Percentiles rank a stretch among this genome's conserved stretches.
Evolutionary conservation across 2,329 filamentous ascomycete species (phyloP).

Genomic region (Cytospora schulzeri): DNA sequence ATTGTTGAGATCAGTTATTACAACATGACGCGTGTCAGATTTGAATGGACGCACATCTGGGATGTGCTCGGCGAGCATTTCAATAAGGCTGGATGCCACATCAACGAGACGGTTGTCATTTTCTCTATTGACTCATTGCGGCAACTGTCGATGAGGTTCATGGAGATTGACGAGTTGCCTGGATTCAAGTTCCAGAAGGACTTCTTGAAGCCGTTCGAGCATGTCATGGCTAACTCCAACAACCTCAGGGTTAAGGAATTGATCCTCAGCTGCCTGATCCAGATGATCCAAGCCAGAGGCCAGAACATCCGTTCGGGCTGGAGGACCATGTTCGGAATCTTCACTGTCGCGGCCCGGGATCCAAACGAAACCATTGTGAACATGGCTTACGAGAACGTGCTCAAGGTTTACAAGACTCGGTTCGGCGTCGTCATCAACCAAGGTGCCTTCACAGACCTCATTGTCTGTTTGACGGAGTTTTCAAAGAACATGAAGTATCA

Average conservation of each 20-base stretch:
- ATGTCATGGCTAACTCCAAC: slow-evolving; percentile 91
- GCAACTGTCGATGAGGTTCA: slow-evolving; percentile 96
- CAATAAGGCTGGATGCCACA: slow-evolving; percentile 94
- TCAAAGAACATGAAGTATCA: slow-evolving; percentile 99
- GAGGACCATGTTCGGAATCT: slow-evolving; percentile 99
- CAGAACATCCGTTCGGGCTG: slow-evolving; percentile 97
- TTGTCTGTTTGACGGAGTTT: slow-evolving; percentile 96
- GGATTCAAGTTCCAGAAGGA: slow-evolving; percentile 99
- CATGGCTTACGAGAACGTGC: slow-evolving; percentile 94
- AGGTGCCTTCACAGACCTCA: slow-evolving; percentile 92
- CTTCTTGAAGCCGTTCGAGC: slow-evolving; percentile 96
- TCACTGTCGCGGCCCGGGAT: slow-evolving; percentile 91
- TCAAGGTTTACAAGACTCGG: slow-evolving; percentile 90
- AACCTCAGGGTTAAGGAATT: slow-evolving; percentile 96
- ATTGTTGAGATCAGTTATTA: slow-evolving; percentile 99
- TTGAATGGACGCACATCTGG: slow-evolving; percentile 99
- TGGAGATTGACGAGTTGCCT: slow-evolving; percentile 96
- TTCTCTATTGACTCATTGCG: slow-evolving; percentile 94
- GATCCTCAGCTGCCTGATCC: slow-evolving; percentile 91
- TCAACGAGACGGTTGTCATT: slow-evolving; percentile 95
- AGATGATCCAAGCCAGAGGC: slow-evolving; percentile 97
- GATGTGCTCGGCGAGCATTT: slow-evolving; percentile 97
- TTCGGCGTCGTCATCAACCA: slow-evolving; percentile 97
- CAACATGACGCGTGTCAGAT: slow-evolving; percentile 98
- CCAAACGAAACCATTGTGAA: slow-evolving; percentile 95